Evolutionary conservation across 2,329 filamentous ascomycete species (phyloP), one percentile per base, ranked within the genome.

Genomic region (Alternaria hordeiaustralica): DNA sequence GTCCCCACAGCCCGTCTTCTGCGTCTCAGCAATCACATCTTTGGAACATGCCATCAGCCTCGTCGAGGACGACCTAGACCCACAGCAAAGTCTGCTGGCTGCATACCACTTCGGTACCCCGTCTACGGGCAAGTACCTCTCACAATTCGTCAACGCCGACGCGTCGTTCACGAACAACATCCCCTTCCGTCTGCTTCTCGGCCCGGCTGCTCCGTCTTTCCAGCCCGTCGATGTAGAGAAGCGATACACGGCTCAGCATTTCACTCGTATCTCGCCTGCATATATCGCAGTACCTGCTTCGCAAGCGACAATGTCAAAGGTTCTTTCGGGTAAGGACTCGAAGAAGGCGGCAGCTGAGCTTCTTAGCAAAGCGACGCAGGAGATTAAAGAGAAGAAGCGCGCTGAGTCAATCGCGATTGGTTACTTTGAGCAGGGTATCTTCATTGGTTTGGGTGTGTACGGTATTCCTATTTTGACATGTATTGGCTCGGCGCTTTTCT

Each of bases 111-210:
- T 88, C 71, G 83, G 84, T 10, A 78, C 79, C 21, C 79, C 83
- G 0, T 65, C 79, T 2, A 78, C 84, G 3, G 86, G 84, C 15
- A 90, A 90, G 72, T 90, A 90, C 65, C 80, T 90, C 5, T 81
- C 82, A 8, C 86, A 90, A 66, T 88, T 87, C 73, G 77, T 89
- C 36, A 70, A 81, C 9, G 80, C 86, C 3, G 78, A 84, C 12
- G 72, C 84, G 1, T 84, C 85, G 0, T 86, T 85, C 71, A 78
- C 87, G 59, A 90, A 90, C 72, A 84, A 88, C 56, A 82, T 90
- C 7, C 88, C 88, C 0, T 65, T 79, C 3, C 82, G 86, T 33
- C 78, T 90, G 3, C 82, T 90, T 5, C 69, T 83, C 73, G 75
- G 74, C 57, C 76, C 74, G 5, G 61, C 69, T 1, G 71, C 70